Evolutionary conservation across 352 stramenopile genomes (phyloP).

Genomic region (Phytophthora crassamura): DNA sequence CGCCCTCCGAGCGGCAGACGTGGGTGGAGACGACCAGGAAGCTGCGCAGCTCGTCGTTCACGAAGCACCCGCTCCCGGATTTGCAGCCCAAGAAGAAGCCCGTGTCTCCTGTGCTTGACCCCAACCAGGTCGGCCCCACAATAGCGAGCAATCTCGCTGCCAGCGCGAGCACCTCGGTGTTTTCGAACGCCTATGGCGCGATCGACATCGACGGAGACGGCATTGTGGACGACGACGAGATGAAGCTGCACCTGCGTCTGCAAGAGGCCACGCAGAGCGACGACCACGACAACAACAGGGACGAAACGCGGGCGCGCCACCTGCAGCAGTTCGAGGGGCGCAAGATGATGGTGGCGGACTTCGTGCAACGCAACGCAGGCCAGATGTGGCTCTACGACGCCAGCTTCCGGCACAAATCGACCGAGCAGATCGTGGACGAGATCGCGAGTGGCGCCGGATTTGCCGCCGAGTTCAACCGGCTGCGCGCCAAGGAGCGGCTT

Average conservation of each 20-base stretch:
- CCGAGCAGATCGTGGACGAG: conserved; percentile 49
- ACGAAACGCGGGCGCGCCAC: conserved; percentile 26
- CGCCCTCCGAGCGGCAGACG: conserved; percentile 35
- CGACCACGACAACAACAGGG: conserved; percentile 2
- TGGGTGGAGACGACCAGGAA: conserved; percentile 75
- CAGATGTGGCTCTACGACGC: conserved; percentile 70
- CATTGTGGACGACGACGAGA: conserved; percentile 65
- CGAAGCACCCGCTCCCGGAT: conserved; percentile 55
- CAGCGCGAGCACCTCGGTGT: conserved; percentile 19
- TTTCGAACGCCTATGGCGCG: conserved; percentile 57
- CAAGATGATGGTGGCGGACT: conserved; percentile 65
- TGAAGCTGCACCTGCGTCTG: conserved; percentile 63
- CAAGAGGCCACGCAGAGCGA: conserved; percentile 40
- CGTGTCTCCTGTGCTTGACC: conserved; percentile 11
- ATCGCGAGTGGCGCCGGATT: conserved; percentile 57
- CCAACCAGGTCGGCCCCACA: conserved; percentile 17
- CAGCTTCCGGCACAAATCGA: conserved; percentile 43
- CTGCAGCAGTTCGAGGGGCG: conserved; percentile 58
- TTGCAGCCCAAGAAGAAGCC: conserved; percentile 52
- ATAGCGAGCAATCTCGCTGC: background rate
- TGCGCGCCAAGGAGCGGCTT: conserved; percentile 70
- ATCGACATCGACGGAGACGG: conserved; percentile 71
- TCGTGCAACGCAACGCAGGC: conserved; percentile 58
- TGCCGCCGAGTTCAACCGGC: conserved; percentile 54
- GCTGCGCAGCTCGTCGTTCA: conserved; percentile 45